These are phyloP conservation scores for Penicillium brevicompactum DNA, from an alignment of 2,329 filamentous ascomycete species.

Conservation along the genomic window DNA sequence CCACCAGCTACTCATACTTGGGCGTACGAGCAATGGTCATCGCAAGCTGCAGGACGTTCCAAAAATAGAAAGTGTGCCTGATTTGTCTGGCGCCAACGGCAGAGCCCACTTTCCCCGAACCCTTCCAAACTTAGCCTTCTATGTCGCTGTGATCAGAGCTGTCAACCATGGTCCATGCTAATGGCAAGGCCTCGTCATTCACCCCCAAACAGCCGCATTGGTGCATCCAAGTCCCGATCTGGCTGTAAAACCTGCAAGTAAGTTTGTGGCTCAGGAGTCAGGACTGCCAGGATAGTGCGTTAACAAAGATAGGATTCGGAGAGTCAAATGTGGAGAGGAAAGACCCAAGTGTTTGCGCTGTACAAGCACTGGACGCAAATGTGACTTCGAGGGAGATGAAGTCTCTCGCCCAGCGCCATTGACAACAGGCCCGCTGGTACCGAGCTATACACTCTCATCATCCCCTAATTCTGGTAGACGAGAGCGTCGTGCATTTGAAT, in stretches of 20 bases:
- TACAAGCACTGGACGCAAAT: conserved; percentile 33
- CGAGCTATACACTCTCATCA: neutral
- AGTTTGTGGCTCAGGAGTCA: neutral
- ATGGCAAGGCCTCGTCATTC: neutral
- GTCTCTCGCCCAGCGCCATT: conserved; percentile 1
- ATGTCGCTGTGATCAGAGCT: neutral
- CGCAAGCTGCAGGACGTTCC: too few species aligned
- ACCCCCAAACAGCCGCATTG: neutral
- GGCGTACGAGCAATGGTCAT: too few species aligned
- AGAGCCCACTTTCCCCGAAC: too few species aligned
- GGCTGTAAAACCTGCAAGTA: conserved; percentile 40
- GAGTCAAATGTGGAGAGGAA: conserved; percentile 39
- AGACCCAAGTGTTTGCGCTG: conserved; percentile 36
- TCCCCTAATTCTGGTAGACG: conserved; percentile 10
- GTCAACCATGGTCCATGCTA: neutral
- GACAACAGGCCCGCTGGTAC: neutral
- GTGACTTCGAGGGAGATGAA: conserved; percentile 29
- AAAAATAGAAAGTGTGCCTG: too few species aligned
- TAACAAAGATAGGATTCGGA: conserved; percentile 28
- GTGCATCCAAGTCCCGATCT: neutral
- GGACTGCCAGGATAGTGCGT: neutral
- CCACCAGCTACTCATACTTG: too few species aligned
- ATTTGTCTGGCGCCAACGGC: too few species aligned
- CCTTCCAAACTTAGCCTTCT: too few species aligned
- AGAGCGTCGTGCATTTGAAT: conserved; percentile 29